Evolutionary conservation across 2,329 filamentous ascomycete genomes (phyloP), one percentile per base, ranked within the genome.

Genomic region (Diplocarpon mali): DNA sequence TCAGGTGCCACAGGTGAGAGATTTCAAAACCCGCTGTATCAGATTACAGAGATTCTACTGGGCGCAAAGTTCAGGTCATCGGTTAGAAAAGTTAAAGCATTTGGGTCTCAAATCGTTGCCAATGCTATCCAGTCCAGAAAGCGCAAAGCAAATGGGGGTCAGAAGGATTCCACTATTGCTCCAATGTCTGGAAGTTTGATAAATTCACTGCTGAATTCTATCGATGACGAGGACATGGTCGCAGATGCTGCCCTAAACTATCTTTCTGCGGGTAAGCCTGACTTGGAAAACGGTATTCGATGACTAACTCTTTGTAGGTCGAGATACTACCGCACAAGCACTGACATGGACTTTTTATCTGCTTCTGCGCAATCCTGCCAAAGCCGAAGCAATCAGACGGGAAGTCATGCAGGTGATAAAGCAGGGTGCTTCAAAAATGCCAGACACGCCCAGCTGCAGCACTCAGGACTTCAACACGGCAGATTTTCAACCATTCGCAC

Each of bases 211-310:
- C 65, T 82, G 0, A 72, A 78, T 38, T 64, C 70, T 1, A 71
- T 82, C 29, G 65, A 65, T 0, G 68, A 78, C 45, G 67, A 72
- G 24, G 58, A 69, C n/a, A 63, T 75, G 16, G 76, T 80, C 6
- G 75, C 77, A 8, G 78, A 82, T 57, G 73, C 78, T 2, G 78
- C 78, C 0, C 64, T 83, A 11, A 83, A 80, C 53, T 83, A 79
- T 54, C 71, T 82, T 9, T 80, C 76, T 1, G 78, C 78, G 0
- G 74, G 66, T 62, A 50, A 17, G 48, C 16, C 44, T 27, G 8
- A 35, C 20, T 16, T 17, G 1, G 16, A 3, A 37, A 15, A 16
- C 32, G 9, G 28, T n/a, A 10, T 28, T 27, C 24, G 37, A n/a
- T 44, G 32, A 35, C 38, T 55, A 15, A 54, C 24, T 38, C 24